phyloP scores from a whole-genome alignment of 176 grass and related monocot genomes.

The Stipa capillata region DNA sequence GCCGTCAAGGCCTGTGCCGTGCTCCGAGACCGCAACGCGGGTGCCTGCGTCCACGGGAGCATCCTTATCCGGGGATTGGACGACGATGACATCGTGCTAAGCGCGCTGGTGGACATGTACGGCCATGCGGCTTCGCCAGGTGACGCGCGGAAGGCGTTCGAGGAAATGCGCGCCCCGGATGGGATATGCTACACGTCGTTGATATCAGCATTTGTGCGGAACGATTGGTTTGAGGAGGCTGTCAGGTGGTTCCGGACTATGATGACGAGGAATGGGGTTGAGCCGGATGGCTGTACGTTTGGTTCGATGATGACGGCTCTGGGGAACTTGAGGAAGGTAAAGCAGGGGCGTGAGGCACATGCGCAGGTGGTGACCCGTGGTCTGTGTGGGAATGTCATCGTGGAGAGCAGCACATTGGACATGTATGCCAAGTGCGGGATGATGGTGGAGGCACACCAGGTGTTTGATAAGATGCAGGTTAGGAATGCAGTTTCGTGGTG shows the following conservation, averaged over 20 bases:
- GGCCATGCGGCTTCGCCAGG: slow-evolving; percentile 23
- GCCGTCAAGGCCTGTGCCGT: slow-evolving; percentile 68
- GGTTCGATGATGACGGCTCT: slow-evolving; percentile 59
- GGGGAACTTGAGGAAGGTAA: slow-evolving; percentile 48
- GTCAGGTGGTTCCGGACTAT: slow-evolving; percentile 38
- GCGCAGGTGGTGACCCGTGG: slow-evolving; percentile 45
- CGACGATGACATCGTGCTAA: slow-evolving; percentile 49
- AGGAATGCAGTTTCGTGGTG: slow-evolving; percentile 80
- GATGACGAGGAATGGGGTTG: slow-evolving; percentile 13
- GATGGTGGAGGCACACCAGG: slow-evolving; percentile 53
- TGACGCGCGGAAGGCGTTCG: slow-evolving; percentile 48
- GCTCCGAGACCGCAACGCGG: slow-evolving; percentile 35
- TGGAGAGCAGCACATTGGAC: slow-evolving; percentile 74
- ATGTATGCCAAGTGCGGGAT: slow-evolving; percentile 76
- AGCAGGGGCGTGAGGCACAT: slow-evolving; percentile 59
- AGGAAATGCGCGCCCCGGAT: slow-evolving; percentile 61
- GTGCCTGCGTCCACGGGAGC: slow-evolving; percentile 65
- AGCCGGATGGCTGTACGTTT: slow-evolving; percentile 55
- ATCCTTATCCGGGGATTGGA: slow-evolving; percentile 35
- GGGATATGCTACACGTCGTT: slow-evolving; percentile 75
- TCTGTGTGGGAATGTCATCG: slow-evolving; percentile 60
- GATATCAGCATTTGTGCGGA: slow-evolving; percentile 65
- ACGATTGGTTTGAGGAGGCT: slow-evolving; percentile 53
- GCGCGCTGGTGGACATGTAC: slow-evolving; percentile 69
- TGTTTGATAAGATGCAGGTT: slow-evolving; percentile 60